Percentiles rank a stretch among this genome's conserved stretches.
These are phyloP conservation scores for Dysphania ambrosioides DNA, from an alignment of 148 eudicot species.

Conservation along the genomic window DNA sequence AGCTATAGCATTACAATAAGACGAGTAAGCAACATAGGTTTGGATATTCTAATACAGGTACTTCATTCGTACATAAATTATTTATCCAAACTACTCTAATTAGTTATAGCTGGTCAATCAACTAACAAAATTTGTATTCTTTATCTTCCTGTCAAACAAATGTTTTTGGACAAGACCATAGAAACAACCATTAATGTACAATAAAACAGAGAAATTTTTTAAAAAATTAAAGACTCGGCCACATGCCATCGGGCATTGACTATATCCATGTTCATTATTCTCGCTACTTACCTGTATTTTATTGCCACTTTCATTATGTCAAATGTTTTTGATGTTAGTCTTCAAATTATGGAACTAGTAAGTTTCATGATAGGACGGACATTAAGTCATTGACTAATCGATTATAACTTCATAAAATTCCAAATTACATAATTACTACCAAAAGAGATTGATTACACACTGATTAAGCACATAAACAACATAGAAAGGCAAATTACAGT, in stretches of 20 bases:
- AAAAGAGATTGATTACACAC: neutral
- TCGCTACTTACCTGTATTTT: neutral
- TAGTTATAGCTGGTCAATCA: neutral
- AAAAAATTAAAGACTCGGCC: neutral
- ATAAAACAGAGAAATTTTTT: neutral
- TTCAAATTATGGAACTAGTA: too few relatives aligned
- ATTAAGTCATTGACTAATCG: too few relatives aligned
- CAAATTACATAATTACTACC: neutral
- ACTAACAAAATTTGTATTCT: neutral
- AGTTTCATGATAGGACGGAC: neutral
- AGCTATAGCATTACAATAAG: too few relatives aligned
- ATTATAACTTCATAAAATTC: neutral
- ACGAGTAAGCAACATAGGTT: too few relatives aligned
- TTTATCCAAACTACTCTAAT: neutral
- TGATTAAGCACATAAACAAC: slow-evolving; percentile 12
- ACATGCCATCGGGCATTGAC: neutral
- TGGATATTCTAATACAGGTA: too few relatives aligned
- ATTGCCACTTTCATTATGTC: neutral
- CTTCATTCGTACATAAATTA: too few relatives aligned
- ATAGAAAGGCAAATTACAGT: slow-evolving; percentile 5
- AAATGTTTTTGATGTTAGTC: too few relatives aligned
- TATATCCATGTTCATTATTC: neutral
- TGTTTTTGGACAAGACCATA: neutral
- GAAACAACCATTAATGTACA: neutral
- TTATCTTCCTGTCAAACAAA: neutral